These are phyloP conservation scores for Senna siamea DNA, from an alignment of 306 rosid genomes.

Conservation along the genomic window DNA sequence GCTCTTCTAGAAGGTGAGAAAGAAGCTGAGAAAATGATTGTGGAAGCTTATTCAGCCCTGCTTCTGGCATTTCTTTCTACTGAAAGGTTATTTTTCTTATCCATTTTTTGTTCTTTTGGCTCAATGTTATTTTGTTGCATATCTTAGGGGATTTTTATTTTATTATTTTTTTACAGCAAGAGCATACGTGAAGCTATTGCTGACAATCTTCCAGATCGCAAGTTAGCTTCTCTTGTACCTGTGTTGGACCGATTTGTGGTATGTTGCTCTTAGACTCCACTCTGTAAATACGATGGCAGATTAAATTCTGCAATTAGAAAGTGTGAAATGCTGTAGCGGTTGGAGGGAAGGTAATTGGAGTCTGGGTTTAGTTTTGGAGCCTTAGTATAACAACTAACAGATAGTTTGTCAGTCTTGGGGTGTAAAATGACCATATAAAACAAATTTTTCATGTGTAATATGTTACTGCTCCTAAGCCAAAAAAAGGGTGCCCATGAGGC, in stretches of 20 bases:
- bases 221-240: slow-evolving; percentile 79
- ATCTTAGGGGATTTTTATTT: not conserved
- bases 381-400: slow-evolving; percentile 15
- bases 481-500: no score
- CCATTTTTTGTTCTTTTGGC: not conserved
- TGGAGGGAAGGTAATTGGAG: slow-evolving; percentile 13
- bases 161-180: slow-evolving; percentile 42
- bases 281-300: slow-evolving; percentile 2
- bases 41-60: slow-evolving; percentile 58
- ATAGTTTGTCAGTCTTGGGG: not conserved
- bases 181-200: slow-evolving; percentile 54
- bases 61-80: slow-evolving; percentile 64
- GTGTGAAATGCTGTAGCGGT: not conserved
- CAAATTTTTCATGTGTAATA: not conserved
- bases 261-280: slow-evolving; percentile 35
- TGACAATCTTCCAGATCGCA: slow-evolving; percentile 59
- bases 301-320: slow-evolving; percentile 23
- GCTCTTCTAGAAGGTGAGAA: slow-evolving; percentile 85
- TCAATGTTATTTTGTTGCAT: not conserved
- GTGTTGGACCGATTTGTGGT: slow-evolving; percentile 99
- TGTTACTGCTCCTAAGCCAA: slow-evolving; percentile 1
- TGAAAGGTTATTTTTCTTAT: slow-evolving; percentile 46
- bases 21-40: slow-evolving; percentile 85
- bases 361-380: not conserved
- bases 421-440: not conserved